Conservation (phyloP, 768 basidiomycete genomes). For the Leccinum longicurvipes region DNA sequence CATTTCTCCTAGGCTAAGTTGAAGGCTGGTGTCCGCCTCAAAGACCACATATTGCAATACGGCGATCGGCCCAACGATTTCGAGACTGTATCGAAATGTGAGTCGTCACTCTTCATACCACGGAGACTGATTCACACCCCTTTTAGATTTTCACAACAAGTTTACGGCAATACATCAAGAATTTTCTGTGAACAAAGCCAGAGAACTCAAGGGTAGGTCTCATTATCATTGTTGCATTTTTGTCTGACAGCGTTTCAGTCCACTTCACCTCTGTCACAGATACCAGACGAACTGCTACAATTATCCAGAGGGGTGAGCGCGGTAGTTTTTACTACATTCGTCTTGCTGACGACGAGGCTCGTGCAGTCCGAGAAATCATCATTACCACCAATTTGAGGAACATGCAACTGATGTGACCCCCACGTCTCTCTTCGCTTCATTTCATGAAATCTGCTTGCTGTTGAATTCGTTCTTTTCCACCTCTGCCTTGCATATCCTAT, state of each 20-base stretch:
- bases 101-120: conserved; percentile 20
- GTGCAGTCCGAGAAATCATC: conserved; percentile 65
- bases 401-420: conserved; percentile 37
- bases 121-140: conserved; percentile 1
- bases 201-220: conserved; percentile 67
- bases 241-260: conserved; percentile 40
- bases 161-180: conserved; percentile 69
- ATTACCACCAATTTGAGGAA: conserved; percentile 62
- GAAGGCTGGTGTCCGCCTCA: conserved; percentile 69
- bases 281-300: conserved; percentile 66
- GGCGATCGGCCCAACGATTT: conserved; percentile 78
- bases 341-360: conserved; percentile 1
- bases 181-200: conserved; percentile 63
- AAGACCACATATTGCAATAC: conserved; percentile 66
- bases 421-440: conserved; percentile 2
- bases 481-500: conserved; percentile 16
- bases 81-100: conserved; percentile 72
- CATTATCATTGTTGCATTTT: neutral
- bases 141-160: conserved; percentile 67
- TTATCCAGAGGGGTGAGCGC: conserved; percentile 66
- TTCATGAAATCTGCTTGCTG: neutral
- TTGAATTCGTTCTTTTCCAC: conserved; percentile 7
- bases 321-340: neutral
- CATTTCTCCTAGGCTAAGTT: conserved; percentile 56
- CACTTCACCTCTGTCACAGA: conserved; percentile 84